phyloP scores from a whole-genome alignment of 352 stramenopile species.

The Globisporangium nodosum region DNA sequence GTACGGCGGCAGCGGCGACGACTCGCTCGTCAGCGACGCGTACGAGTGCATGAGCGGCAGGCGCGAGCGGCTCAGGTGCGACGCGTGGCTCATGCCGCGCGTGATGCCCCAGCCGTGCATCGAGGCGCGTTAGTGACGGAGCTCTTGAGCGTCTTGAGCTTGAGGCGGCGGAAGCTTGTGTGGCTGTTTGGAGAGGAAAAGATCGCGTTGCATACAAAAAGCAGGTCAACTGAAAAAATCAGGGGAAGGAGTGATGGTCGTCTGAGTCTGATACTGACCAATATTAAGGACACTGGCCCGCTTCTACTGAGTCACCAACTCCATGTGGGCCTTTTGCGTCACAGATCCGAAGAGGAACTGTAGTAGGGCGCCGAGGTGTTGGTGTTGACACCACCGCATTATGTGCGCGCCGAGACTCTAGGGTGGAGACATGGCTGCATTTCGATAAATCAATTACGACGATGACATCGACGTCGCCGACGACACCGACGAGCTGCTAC shows the following conservation, averaged over 20 bases:
- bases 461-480: background rate
- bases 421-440: background rate
- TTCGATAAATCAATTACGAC: background rate
- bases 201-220: background rate
- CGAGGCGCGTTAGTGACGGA: background rate
- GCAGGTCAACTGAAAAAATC: background rate
- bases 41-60: slow-evolving; percentile 18
- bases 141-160: background rate
- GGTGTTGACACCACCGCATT: too few species aligned
- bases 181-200: background rate
- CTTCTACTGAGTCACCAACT: too few species aligned
- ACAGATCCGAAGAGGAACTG: too few species aligned
- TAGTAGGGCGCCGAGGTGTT: too few species aligned
- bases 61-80: slow-evolving; percentile 13
- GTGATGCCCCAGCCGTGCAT: slow-evolving; percentile 16
- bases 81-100: slow-evolving; percentile 11
- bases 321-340: too few species aligned
- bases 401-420: too few species aligned
- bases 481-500: background rate
- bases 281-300: too few species aligned
- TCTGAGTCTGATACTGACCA: too few species aligned
- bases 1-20: slow-evolving; percentile 13
- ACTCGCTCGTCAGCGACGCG: slow-evolving; percentile 7
- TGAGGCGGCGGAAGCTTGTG: background rate
- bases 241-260: background rate